These are phyloP conservation scores for Auxenochlorella pyrenoidosa DNA, from an alignment of 139 green algal genomes.

Conservation along the genomic window DNA sequence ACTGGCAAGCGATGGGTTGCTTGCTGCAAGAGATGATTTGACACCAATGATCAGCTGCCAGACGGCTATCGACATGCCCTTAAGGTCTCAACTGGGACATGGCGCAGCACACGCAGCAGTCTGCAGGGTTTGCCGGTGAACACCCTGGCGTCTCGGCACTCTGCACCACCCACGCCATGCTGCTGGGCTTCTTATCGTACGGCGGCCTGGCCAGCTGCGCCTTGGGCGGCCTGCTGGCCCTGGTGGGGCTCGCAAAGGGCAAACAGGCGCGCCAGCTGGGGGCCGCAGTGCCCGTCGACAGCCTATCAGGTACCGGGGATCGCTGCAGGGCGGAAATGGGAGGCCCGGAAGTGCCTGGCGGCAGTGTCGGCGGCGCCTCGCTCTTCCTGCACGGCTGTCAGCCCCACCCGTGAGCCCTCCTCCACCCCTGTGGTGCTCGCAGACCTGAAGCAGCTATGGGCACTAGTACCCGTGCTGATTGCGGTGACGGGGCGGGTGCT, in stretches of 20 bases:
- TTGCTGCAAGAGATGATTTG: no score
- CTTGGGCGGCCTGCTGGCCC: slow-evolving; percentile 19
- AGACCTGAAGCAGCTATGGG: slow-evolving; percentile 42
- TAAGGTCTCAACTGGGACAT: neutral
- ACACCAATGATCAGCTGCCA: no score
- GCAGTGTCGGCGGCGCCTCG: neutral
- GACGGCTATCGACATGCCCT: neutral
- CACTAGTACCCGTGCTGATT: slow-evolving; percentile 39
- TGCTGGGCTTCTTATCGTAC: neutral
- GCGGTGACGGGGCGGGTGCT: slow-evolving; percentile 47
- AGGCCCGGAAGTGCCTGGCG: no score
- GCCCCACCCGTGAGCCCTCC: no score
- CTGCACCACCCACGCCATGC: neutral
- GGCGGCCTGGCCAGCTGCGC: slow-evolving; percentile 10
- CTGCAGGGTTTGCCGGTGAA: neutral
- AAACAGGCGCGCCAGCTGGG: slow-evolving; percentile 15
- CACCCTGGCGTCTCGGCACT: neutral
- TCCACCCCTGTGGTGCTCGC: neutral
- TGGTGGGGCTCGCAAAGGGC: slow-evolving; percentile 3
- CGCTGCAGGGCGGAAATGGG: neutral
- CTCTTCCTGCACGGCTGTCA: no score
- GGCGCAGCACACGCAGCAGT: neutral
- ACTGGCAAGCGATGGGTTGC: no score
- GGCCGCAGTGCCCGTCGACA: neutral
- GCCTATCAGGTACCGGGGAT: slow-evolving; percentile 8